Percentiles rank a stretch among this genome's conserved stretches.
These are phyloP conservation scores for Hamamelis virginiana DNA, from an alignment of 164 flowering plant species.

Conservation along the genomic window DNA sequence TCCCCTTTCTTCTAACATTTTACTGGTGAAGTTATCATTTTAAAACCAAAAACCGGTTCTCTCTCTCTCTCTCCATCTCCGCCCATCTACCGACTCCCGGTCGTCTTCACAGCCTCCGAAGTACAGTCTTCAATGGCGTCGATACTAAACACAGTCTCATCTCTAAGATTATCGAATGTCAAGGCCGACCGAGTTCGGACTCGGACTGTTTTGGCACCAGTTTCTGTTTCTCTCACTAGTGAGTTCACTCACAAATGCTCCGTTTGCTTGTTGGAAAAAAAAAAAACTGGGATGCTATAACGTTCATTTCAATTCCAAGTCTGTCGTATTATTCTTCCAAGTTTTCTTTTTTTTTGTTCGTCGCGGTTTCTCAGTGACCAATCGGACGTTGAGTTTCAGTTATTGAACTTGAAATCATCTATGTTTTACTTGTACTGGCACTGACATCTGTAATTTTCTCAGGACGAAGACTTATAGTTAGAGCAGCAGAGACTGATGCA, in stretches of 20 bases:
- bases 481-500: constrained; percentile 73
- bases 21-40: constrained; percentile 6
- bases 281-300: background rate
- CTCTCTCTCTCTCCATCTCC: constrained; percentile 9
- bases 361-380: background rate
- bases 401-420: background rate
- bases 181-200: constrained; percentile 14
- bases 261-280: background rate
- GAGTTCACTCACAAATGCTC: constrained; percentile 22
- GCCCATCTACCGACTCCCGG: background rate
- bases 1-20: background rate
- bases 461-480: constrained; percentile 52
- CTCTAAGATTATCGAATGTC: constrained; percentile 24
- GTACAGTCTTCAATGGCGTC: constrained; percentile 40
- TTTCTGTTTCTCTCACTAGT: constrained; percentile 38
- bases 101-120: background rate
- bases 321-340: background rate
- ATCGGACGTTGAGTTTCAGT: background rate
- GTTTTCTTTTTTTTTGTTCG: background rate
- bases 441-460: constrained; percentile 1
- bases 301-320: background rate
- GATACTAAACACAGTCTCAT: constrained; percentile 37
- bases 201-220: constrained; percentile 21
- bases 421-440: background rate
- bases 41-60: constrained; percentile 13